Percentiles rank a stretch among this genome's conserved stretches.
Evolutionary conservation across 1,284 basidiomycete species (phyloP).

Genomic region (Leccinum proximum): DNA sequence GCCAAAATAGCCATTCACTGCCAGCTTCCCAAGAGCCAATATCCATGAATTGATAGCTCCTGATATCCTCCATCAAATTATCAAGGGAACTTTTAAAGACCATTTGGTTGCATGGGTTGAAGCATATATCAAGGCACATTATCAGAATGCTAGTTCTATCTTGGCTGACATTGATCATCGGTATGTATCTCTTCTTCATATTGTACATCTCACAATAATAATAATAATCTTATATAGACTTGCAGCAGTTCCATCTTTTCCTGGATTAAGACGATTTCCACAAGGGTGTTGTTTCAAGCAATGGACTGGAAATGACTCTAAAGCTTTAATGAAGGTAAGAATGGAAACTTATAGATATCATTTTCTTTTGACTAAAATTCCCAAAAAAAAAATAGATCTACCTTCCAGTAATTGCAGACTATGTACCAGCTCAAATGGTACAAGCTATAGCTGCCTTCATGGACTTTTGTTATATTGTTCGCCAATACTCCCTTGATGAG

Average conservation of each 20-base stretch:
- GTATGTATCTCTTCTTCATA: neutral
- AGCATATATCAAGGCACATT: neutral
- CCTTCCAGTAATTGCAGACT: conserved; percentile 12
- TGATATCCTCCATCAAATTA: neutral
- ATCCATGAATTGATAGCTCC: neutral
- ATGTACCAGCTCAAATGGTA: conserved; percentile 12
- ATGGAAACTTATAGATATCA: neutral
- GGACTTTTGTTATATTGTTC: conserved; percentile 11
- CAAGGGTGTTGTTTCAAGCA: neutral
- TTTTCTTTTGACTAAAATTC: neutral
- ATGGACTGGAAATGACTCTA: neutral
- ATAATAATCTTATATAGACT: neutral
- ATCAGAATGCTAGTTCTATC: neutral
- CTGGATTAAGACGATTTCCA: neutral
- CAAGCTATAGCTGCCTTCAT: conserved; percentile 8
- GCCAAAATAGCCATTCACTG: neutral
- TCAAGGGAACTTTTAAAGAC: neutral
- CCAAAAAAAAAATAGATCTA: conserved; percentile 3
- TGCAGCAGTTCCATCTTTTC: neutral
- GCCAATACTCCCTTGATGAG: neutral
- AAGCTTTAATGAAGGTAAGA: neutral
- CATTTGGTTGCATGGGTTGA: neutral
- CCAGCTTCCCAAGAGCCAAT: neutral
- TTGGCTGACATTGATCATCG: neutral
- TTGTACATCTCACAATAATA: neutral